These are phyloP conservation scores for Mucor saturninus DNA, from an alignment of 371 early-diverging fungal species.

Conservation along the genomic window DNA sequence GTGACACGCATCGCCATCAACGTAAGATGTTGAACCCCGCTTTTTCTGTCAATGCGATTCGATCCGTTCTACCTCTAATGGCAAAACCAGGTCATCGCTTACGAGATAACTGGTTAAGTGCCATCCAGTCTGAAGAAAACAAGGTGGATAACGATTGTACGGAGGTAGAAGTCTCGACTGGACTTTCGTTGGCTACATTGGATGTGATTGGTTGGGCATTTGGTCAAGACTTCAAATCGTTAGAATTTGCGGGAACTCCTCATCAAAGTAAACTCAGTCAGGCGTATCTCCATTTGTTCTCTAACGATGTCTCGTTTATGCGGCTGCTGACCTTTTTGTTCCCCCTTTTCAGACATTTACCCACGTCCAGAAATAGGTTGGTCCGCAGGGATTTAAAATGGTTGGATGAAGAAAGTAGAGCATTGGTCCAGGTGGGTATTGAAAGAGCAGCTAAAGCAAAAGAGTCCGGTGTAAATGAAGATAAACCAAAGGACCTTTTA, in stretches of 20 bases:
- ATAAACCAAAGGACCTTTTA: constrained; percentile 37
- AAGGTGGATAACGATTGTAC: constrained; percentile 5
- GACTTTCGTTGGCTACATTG: constrained; percentile 44
- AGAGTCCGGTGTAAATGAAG: constrained; percentile 3
- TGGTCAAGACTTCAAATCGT: constrained; percentile 50
- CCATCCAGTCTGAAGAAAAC: constrained; percentile 32
- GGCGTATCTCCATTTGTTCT: constrained; percentile 54
- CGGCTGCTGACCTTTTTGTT: constrained; percentile 44
- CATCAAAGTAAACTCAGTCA: constrained; percentile 44
- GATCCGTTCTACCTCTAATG: constrained; percentile 52
- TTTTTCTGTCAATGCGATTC: constrained; percentile 58
- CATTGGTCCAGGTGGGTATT: constrained; percentile 50
- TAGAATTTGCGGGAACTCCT: constrained; percentile 20
- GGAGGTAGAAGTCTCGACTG: constrained; percentile 41
- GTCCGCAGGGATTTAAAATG: constrained; percentile 28
- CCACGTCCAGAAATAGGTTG: constrained; percentile 36
- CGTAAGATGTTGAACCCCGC: constrained; percentile 74
- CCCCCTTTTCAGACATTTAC: constrained; percentile 42
- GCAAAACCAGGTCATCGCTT: constrained; percentile 38
- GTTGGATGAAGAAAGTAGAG: constrained; percentile 49
- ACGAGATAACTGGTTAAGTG: constrained; percentile 41
- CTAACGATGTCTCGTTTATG: constrained; percentile 25
- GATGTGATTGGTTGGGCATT: constrained; percentile 58
- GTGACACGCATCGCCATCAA: constrained; percentile 63
- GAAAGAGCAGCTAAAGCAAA: constrained; percentile 25